A percentile compares a stretch with the other conserved stretches of the same genome.
Evolutionary conservation across 345 rosid genomes (phyloP).

Genomic region (Rubroshorea leprosula): DNA sequence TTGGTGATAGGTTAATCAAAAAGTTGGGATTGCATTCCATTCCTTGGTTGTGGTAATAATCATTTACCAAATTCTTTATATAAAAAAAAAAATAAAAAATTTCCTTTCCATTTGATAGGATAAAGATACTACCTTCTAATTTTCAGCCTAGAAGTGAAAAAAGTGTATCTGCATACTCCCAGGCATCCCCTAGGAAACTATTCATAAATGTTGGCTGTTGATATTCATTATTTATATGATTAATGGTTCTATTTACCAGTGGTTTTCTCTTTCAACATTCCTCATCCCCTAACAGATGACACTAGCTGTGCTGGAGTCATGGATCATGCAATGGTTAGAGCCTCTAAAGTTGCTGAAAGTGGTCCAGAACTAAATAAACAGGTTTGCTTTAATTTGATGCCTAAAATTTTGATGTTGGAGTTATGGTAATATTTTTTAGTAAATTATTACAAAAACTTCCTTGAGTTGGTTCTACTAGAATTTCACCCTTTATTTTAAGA

Average conservation of each 20-base stretch:
- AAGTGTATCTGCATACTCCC: no score
- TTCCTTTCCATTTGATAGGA: neutral
- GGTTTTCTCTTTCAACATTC: slow-evolving; percentile 5
- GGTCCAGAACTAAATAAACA: slow-evolving; percentile 24
- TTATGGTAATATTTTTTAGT: neutral
- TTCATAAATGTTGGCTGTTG: neutral
- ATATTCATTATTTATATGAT: neutral
- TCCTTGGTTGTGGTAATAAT: no score
- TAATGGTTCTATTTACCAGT: slow-evolving; percentile 3
- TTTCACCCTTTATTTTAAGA: neutral
- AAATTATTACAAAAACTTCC: neutral
- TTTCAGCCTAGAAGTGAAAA: neutral
- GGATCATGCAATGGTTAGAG: slow-evolving; percentile 27
- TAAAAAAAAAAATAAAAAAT: no score
- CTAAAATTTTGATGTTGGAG: neutral
- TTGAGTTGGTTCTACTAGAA: neutral
- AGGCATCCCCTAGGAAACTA: no score
- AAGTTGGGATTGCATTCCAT: neutral
- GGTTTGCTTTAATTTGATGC: slow-evolving; percentile 18
- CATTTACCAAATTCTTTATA: neutral
- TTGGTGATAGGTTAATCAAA: neutral
- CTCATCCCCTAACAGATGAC: slow-evolving; percentile 32
- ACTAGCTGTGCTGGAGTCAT: slow-evolving; percentile 24
- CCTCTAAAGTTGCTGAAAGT: slow-evolving; percentile 25
- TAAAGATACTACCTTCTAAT: neutral